Base-by-base conservation (phyloP, 441 rosid species). In the Aleurites moluccanus region DNA sequence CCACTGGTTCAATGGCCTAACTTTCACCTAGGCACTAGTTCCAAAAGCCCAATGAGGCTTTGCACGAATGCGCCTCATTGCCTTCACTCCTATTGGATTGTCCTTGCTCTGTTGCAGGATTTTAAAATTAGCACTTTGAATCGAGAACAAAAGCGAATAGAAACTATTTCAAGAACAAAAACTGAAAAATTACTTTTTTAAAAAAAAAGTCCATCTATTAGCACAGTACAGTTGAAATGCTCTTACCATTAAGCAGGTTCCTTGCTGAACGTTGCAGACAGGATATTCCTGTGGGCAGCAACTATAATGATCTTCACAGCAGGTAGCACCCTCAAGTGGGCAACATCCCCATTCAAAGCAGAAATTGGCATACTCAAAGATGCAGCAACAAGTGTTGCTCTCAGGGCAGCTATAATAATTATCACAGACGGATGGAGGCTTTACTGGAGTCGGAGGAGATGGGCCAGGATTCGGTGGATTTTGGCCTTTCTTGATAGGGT, bases 391-490 rank as follows among this genome's bases (percentile, higher is more conserved):
- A 73, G 98, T 94, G 64, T 75, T 86, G 83, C 94, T 84, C 74
- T 85, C 88, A 1, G 94, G 89, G 72, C 98, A 94, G 55, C 81
- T 44, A 38, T 80, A 90, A 75, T 86, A 90, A 47, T 70, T 84
- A 77, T 94, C 97, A 44, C 98, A 94, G 1, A 81, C 85, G 1
- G 85, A 70, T 4, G 97, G 97, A 59, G 98, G 98, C 73, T 75
- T 85, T 5, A 88, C 49, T 13, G 97, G 97, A 67, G 97, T 84
- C 8, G 99, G 99, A 0, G 99, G 99, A n/a, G 97, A 89, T 0
- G 99, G 99, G 2, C 97, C 98, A 0, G 99, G 99, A 69, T 94
- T 90, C 0, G 98, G 98, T 1, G 97, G 98, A 75, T 94, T 94
- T 65, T 77, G 84, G 63, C 97, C 88, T 15, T 77, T 86, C 87